Conservation (phyloP, 441 rosid genomes). For the Isatis lusitanica region DNA sequence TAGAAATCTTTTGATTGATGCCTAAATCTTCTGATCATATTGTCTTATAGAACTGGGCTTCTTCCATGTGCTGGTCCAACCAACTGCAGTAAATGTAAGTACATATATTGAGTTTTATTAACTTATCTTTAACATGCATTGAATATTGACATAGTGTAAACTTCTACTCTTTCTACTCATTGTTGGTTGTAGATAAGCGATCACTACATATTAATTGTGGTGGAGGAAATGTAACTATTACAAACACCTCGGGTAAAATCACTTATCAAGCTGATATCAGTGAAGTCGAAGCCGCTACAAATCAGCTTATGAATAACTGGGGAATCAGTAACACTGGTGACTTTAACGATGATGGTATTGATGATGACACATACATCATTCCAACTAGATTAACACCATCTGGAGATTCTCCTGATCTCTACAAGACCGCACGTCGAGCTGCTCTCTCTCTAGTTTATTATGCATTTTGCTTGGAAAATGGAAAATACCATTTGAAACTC, state of each 20-base stretch:
- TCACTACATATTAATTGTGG: conserved; percentile 62
- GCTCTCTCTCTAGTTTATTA: conserved; percentile 57
- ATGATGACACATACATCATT: conserved; percentile 19
- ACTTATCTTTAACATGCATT: too few relatives aligned
- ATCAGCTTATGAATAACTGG: conserved; percentile 24
- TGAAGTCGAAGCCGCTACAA: conserved; percentile 46
- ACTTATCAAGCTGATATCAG: conserved; percentile 55
- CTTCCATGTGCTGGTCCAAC: conserved; percentile 51
- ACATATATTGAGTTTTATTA: neutral
- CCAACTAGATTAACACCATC: conserved; percentile 39
- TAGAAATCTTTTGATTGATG: neutral
- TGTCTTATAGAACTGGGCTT: conserved; percentile 37
- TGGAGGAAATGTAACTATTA: conserved; percentile 42
- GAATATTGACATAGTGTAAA: too few relatives aligned
- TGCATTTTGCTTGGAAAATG: conserved; percentile 51
- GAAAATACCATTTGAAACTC: conserved; percentile 46
- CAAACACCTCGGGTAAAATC: conserved; percentile 35
- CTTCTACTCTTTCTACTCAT: too few relatives aligned
- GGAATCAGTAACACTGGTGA: conserved; percentile 80
- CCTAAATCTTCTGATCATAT: neutral
- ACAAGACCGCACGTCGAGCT: conserved; percentile 50
- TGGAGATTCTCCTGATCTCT: conserved; percentile 20
- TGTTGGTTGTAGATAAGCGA: conserved; percentile 41
- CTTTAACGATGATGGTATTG: conserved; percentile 41
- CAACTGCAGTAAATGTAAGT: conserved; percentile 39